A percentile compares a stretch with the other conserved stretches of the same genome.
Conservation (phyloP, 2,329 filamentous ascomycete genomes). For the Scytalidium sp. region DNA sequence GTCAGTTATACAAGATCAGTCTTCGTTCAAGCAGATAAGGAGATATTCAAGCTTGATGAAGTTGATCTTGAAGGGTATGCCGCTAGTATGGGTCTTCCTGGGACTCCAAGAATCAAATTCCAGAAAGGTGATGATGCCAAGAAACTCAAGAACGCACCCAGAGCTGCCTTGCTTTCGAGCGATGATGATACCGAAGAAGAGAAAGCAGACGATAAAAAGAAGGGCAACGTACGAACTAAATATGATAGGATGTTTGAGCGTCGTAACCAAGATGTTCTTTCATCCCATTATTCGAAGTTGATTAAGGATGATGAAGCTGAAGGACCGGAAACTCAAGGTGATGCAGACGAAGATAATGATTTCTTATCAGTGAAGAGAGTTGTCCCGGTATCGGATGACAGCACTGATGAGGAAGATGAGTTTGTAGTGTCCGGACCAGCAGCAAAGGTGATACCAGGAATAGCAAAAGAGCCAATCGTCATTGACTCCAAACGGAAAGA, state of each 20-base stretch:
- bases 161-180: constrained; percentile 60
- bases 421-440: constrained; percentile 36
- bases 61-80: constrained; percentile 86
- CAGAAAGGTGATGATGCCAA: constrained; percentile 87
- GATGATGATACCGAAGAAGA: constrained; percentile 60
- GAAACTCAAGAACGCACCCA: constrained; percentile 79
- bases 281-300: constrained; percentile 89
- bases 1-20: constrained; percentile 84
- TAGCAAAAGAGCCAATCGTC: constrained; percentile 69
- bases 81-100: constrained; percentile 80
- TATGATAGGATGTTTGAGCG: constrained; percentile 98
- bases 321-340: constrained; percentile 41
- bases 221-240: constrained; percentile 80
- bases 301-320: constrained; percentile 58
- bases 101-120: constrained; percentile 90
- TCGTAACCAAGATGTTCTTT: constrained; percentile 91
- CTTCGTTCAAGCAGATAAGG: constrained; percentile 86
- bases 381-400: constrained; percentile 59
- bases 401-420: constrained; percentile 41
- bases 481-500: constrained; percentile 94
- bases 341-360: constrained; percentile 69
- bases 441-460: constrained; percentile 61
- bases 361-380: constrained; percentile 89
- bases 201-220: constrained; percentile 52
- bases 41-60: constrained; percentile 80